A percentile compares a stretch with the other conserved stretches of the same genome.
These are phyloP conservation scores for Penicillium bovifimosum DNA, from an alignment of 495 filamentous ascomycete genomes.

Conservation along the genomic window DNA sequence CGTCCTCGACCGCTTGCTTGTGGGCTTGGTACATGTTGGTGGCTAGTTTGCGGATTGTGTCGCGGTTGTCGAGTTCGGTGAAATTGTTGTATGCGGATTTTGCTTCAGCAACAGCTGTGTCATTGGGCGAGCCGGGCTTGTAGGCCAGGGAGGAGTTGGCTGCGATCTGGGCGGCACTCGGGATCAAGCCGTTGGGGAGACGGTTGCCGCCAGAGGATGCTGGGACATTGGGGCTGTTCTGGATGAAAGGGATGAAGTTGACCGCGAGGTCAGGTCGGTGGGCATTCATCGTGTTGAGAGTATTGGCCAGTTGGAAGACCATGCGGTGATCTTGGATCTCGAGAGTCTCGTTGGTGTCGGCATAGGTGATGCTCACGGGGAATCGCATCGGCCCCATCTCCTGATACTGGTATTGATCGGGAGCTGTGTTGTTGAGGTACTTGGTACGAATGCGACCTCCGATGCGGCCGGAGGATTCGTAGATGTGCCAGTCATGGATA, in stretches of 20 bases:
- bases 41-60: conserved; percentile 41
- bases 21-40: conserved; percentile 61
- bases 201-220: conserved; percentile 48
- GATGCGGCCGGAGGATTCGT: conserved; percentile 45
- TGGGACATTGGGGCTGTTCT: conserved; percentile 49
- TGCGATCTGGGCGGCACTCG: conserved; percentile 30
- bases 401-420: conserved; percentile 65
- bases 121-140: conserved; percentile 24
- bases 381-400: conserved; percentile 76
- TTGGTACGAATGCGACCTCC: conserved; percentile 58
- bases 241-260: conserved; percentile 62
- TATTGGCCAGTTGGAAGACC: conserved; percentile 57
- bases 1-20: conserved; percentile 34
- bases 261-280: conserved; percentile 47
- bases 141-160: conserved; percentile 30
- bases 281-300: conserved; percentile 54
- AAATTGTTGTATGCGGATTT: conserved; percentile 28
- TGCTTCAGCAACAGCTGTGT: conserved; percentile 33
- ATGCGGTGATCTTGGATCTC: conserved; percentile 54
- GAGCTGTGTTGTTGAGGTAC: conserved; percentile 49
- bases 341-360: conserved; percentile 49
- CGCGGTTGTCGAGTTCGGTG: conserved; percentile 16
- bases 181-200: conserved; percentile 43
- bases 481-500: conserved; percentile 51
- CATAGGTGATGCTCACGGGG: conserved; percentile 43